These are phyloP conservation scores for Helianthus annuus DNA, from an alignment of 129 eudicot species.

Conservation along the genomic window DNA sequence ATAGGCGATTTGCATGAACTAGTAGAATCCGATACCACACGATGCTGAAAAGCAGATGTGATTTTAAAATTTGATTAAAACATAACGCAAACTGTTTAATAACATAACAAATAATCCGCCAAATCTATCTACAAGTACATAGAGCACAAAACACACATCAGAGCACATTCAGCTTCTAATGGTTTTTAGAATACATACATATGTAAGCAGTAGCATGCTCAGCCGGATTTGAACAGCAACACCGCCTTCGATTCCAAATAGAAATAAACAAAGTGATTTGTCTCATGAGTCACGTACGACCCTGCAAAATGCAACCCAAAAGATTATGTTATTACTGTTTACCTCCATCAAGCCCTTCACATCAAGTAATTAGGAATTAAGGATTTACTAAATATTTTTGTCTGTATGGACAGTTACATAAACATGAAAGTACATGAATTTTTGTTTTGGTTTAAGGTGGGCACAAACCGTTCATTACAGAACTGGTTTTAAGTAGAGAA, in stretches of 20 bases:
- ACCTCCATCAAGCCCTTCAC: neutral
- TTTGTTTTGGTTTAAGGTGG: neutral
- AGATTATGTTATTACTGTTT: neutral
- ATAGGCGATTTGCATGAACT: neutral
- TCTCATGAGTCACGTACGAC: constrained; percentile 80
- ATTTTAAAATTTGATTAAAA: neutral
- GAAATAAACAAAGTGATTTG: constrained; percentile 80
- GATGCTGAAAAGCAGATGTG: neutral
- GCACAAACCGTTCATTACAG: neutral
- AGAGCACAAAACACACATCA: neutral
- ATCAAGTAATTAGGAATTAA: neutral
- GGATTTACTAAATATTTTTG: neutral
- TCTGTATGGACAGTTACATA: neutral
- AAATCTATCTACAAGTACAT: constrained; percentile 9
- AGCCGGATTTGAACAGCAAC: constrained; percentile 83
- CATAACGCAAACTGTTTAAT: neutral
- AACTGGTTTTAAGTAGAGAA: neutral
- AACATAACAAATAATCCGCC: neutral
- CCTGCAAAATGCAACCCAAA: constrained; percentile 32
- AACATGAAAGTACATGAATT: neutral
- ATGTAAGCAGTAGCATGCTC: constrained; percentile 28
- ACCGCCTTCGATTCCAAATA: constrained; percentile 83
- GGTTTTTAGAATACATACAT: constrained; percentile 9
- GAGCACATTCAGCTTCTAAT: neutral
- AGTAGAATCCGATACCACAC: neutral